phyloP scores from a whole-genome alignment of 768 basidiomycete genomes.

The Sporobolomyces phaffii region DNA sequence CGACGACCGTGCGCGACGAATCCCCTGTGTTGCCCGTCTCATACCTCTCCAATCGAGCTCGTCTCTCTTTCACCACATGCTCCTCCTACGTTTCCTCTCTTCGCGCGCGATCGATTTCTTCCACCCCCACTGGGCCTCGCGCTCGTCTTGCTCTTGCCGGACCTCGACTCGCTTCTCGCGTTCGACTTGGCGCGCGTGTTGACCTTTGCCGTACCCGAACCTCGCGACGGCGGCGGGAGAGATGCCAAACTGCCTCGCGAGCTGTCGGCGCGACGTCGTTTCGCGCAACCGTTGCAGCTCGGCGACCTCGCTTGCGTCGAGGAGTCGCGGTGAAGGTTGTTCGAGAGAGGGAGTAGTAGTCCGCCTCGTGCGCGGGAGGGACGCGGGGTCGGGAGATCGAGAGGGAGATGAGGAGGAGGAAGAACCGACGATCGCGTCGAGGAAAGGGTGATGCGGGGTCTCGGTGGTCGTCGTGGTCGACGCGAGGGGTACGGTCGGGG shows the following conservation, averaged over 20 bases:
- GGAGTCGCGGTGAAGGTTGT: too few species aligned
- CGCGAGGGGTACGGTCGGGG: conserved; percentile 19
- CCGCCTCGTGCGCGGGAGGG: neutral
- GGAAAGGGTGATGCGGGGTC: neutral
- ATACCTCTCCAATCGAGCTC: too few species aligned
- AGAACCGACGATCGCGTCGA: neutral
- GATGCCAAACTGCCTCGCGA: conserved; percentile 37
- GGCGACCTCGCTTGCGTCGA: conserved; percentile 17
- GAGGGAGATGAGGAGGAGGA: neutral
- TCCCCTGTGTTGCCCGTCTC: too few species aligned
- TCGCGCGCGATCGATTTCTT: conserved; percentile 31
- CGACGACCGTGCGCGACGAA: too few species aligned
- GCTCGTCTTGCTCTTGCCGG: neutral
- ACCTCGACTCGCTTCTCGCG: conserved; percentile 8
- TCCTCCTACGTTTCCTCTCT: conserved; percentile 28
- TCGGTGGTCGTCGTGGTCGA: neutral
- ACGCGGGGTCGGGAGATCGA: neutral
- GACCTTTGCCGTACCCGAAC: conserved; percentile 28
- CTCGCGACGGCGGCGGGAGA: conserved; percentile 25
- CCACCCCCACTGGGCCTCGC: conserved; percentile 28
- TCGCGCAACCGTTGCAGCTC: conserved; percentile 30
- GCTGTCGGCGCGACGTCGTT: neutral
- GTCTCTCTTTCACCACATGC: too few species aligned
- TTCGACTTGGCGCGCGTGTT: conserved; percentile 16
- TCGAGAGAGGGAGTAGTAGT: neutral